Conservation (phyloP, 1,139 yeast genomes). For the Diutina pseudorugosa region DNA sequence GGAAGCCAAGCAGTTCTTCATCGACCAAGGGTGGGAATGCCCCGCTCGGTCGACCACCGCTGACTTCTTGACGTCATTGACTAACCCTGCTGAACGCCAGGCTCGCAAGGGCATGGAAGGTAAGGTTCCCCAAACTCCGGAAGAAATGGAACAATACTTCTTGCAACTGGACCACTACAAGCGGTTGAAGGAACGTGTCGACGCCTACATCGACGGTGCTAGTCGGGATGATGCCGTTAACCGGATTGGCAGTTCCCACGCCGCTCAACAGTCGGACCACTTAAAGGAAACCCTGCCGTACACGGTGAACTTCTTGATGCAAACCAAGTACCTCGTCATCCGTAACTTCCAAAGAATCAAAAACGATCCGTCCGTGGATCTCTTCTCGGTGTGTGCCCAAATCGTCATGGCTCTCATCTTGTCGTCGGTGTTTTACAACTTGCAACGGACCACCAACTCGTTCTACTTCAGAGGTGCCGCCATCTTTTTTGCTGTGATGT, state of each 20-base stretch:
- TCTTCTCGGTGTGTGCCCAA: neutral
- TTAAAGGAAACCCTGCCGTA: neutral
- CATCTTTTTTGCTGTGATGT: slow-evolving; percentile 65
- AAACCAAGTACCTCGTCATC: neutral
- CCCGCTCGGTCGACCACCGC: slow-evolving; percentile 49
- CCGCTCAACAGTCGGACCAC: neutral
- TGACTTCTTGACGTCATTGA: slow-evolving; percentile 68
- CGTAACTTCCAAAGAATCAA: neutral
- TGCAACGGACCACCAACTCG: neutral
- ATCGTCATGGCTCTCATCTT: neutral
- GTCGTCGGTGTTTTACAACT: slow-evolving; percentile 1
- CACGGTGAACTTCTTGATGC: neutral
- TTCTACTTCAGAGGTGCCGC: slow-evolving; percentile 41
- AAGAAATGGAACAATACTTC: slow-evolving; percentile 62
- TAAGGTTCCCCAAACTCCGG: slow-evolving; percentile 55
- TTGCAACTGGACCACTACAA: slow-evolving; percentile 40
- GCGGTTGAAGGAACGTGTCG: slow-evolving; percentile 26
- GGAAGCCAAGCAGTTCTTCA: slow-evolving; percentile 14
- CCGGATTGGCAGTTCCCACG: slow-evolving; percentile 6
- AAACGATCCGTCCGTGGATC: neutral
- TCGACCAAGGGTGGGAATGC: slow-evolving; percentile 19
- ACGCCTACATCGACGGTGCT: slow-evolving; percentile 6
- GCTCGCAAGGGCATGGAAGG: slow-evolving; percentile 43
- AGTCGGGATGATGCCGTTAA: neutral
- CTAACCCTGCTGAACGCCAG: slow-evolving; percentile 60